Conservation (phyloP, 2,329 filamentous ascomycete species). For the Didymella pomorum region DNA sequence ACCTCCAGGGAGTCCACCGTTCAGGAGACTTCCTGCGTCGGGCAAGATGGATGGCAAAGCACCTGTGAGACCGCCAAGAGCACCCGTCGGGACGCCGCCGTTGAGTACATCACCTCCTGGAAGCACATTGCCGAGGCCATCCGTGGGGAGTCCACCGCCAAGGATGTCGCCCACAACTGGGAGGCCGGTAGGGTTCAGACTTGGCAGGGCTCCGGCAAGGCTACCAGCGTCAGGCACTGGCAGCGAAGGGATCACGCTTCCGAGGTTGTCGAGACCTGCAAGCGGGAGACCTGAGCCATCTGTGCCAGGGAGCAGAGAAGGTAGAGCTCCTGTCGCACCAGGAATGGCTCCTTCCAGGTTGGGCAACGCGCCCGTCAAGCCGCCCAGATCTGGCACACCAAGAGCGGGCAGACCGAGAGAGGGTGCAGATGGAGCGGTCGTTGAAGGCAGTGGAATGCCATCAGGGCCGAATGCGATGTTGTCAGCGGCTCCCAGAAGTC, state of each 20-base stretch:
- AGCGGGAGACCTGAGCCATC: not conserved
- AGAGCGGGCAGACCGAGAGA: not conserved
- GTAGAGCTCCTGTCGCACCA: not conserved
- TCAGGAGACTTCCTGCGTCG: not conserved
- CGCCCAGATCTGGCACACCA: not conserved
- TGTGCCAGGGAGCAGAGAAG: not conserved
- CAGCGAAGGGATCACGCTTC: not conserved
- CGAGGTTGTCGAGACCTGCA: not conserved
- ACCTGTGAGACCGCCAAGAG: not conserved
- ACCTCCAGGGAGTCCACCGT: too few species aligned
- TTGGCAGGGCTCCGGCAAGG: not conserved
- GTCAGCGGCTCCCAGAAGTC: not conserved
- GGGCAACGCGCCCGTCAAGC: not conserved
- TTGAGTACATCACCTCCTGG: not conserved
- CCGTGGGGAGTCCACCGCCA: not conserved
- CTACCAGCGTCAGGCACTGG: not conserved
- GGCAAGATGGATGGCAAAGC: not conserved
- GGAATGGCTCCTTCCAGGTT: not conserved
- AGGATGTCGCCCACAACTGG: not conserved
- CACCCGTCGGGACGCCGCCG: not conserved
- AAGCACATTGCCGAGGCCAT: not conserved
- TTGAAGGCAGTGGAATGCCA: not conserved
- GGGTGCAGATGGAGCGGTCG: not conserved
- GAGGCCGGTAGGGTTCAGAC: not conserved
- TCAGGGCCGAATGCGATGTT: constrained; percentile 1